Conservation (phyloP, 352 stramenopile genomes). For the Pythium chondricola region DNA sequence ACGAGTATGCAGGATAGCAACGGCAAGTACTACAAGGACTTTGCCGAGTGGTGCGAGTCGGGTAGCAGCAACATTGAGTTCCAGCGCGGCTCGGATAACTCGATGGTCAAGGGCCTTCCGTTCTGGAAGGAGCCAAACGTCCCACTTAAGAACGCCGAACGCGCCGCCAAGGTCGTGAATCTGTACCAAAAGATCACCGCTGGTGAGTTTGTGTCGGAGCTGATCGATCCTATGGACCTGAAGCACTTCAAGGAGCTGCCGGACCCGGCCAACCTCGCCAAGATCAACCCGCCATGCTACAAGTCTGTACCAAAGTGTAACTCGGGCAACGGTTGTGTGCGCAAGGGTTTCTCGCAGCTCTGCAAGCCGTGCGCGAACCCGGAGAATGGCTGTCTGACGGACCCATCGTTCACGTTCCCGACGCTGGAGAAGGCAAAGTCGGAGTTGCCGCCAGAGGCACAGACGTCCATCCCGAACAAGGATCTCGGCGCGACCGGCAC, state of each 20-base stretch:
- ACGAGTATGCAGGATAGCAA: slow-evolving; percentile 51
- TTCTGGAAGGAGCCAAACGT: slow-evolving; percentile 71
- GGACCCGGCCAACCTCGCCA: slow-evolving; percentile 32
- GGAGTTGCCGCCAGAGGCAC: too few species aligned
- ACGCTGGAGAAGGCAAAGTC: slow-evolving; percentile 60
- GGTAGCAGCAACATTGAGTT: slow-evolving; percentile 59
- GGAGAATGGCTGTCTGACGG: slow-evolving; percentile 32
- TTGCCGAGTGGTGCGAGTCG: slow-evolving; percentile 58
- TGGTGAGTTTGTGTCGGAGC: slow-evolving; percentile 26
- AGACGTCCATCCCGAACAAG: too few species aligned
- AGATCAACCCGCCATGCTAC: slow-evolving; percentile 65
- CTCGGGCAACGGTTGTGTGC: slow-evolving; percentile 51
- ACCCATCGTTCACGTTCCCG: slow-evolving; percentile 51
- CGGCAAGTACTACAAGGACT: slow-evolving; percentile 45
- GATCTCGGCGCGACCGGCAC: slow-evolving; percentile 3
- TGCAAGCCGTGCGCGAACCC: slow-evolving; percentile 41
- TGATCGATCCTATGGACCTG: slow-evolving; percentile 32
- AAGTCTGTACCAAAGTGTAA: slow-evolving; percentile 46
- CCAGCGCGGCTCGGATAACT: slow-evolving; percentile 19
- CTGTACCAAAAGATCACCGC: slow-evolving; percentile 39
- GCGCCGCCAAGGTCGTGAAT: slow-evolving; percentile 38
- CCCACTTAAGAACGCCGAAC: slow-evolving; percentile 39
- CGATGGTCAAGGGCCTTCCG: slow-evolving; percentile 28
- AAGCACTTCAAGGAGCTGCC: slow-evolving; percentile 43
- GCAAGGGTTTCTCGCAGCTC: slow-evolving; percentile 64